Evolutionary conservation across 306 rosid genomes (phyloP), one percentile per base, ranked within the genome.

Genomic region (Glycine soja): DNA sequence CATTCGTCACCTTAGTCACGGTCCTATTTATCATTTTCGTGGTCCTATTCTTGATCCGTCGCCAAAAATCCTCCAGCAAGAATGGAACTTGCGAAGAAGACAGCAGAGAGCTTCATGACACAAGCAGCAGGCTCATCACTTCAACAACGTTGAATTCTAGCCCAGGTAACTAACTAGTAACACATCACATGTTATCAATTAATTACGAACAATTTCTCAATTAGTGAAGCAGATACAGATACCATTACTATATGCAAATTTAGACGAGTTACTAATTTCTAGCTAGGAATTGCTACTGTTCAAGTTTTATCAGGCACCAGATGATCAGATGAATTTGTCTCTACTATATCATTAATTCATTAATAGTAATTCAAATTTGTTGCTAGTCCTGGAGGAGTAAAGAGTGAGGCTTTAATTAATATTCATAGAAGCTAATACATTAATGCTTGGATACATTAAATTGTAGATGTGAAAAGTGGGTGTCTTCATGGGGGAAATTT

Each of bases 381-480:
- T 36, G 40, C 40, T 32, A 52, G 76, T 40, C 13, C 15, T 79
- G 32, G 16, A 62, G 16, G 56, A 24, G 50, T 51, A 32, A 52
- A 10, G 50, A 50, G 3, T 65, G 24, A 70, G 74, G n/a, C 34
- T 30, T 68, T 47, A 36, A 24, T 24, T 24, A 45, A 43, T 19
- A 58, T 70, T 42, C 30, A 24, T 3, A 52, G 80, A 72, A 71
- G 43, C 48, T 83, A 54, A 72, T 78, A 13, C 8, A 16, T 58
- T 59, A 51, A 40, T 83, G 67, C 24, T 38, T 72, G 72, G 74
- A 57, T 72, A 65, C 15, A 53, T 72, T 63, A 19, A 24, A 80
- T n/a, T 34, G 83, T 86, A 92, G 99, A 96, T 81, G 91, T 96
- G 81, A 96, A 74, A 71, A 90, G 92, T 6, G 92, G 99, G 56